A percentile compares a stretch with the other conserved stretches of the same genome.
These are phyloP conservation scores for Phytophthora ohioensis DNA, from an alignment of 352 stramenopile species.

Conservation along the genomic window DNA sequence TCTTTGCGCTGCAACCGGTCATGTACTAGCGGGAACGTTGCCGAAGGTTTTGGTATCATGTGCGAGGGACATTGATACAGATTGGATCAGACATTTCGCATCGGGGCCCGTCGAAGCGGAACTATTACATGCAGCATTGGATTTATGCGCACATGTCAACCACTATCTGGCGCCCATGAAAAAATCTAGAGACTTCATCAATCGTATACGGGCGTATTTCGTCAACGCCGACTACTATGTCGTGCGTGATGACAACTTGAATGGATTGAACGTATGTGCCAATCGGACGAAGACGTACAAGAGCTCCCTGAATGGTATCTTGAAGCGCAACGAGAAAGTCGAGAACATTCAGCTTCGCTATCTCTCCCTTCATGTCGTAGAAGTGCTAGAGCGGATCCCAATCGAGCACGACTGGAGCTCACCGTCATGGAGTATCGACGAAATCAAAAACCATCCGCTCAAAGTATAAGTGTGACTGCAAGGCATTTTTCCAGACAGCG, in stretches of 20 bases:
- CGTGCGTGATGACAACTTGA: slow-evolving; percentile 3
- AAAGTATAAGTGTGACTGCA: slow-evolving; percentile 24
- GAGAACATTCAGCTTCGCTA: slow-evolving; percentile 21
- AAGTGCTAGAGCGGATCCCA: background rate
- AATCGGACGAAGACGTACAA: too few species aligned
- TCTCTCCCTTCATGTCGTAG: slow-evolving; percentile 5
- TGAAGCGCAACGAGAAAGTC: slow-evolving; percentile 4
- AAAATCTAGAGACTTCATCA: background rate
- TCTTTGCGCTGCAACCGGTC: background rate
- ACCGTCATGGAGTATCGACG: slow-evolving; percentile 4
- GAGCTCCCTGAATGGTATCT: background rate
- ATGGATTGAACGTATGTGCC: background rate
- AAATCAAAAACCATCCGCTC: background rate
- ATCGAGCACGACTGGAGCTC: slow-evolving; percentile 6
- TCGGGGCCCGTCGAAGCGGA: background rate
- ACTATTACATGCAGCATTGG: background rate
- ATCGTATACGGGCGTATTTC: background rate
- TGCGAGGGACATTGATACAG: slow-evolving; percentile 2
- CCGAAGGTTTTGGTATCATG: slow-evolving; percentile 9
- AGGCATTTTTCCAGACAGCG: slow-evolving; percentile 12
- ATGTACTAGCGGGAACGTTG: slow-evolving; percentile 4
- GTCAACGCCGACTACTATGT: slow-evolving; percentile 8
- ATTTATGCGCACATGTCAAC: background rate
- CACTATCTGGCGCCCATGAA: background rate
- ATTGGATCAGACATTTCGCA: slow-evolving; percentile 1